A percentile compares a stretch with the other conserved stretches of the same genome.
These are phyloP conservation scores for Solanum raphanifolium DNA, from an alignment of 257 asterid genomes.

Conservation along the genomic window DNA sequence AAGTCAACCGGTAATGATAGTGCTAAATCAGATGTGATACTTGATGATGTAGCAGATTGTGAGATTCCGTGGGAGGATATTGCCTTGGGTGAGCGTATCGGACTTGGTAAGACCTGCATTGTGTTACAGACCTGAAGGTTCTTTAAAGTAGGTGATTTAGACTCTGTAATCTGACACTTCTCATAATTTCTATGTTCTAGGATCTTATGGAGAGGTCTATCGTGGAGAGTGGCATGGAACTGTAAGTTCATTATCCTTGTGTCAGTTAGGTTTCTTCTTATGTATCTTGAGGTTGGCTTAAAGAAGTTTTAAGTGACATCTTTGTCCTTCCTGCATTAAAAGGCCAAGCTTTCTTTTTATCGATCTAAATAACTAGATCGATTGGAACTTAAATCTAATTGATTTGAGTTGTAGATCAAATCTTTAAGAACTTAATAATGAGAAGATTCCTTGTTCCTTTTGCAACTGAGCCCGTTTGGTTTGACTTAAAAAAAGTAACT, in stretches of 20 bases:
- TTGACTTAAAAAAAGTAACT: too few species aligned
- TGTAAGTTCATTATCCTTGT: constrained; percentile 46
- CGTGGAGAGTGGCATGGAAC: constrained; percentile 99
- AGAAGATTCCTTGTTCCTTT: neutral
- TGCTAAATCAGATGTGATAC: constrained; percentile 58
- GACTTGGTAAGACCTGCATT: constrained; percentile 66
- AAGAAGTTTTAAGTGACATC: neutral
- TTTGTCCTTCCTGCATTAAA: neutral
- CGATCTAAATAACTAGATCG: neutral
- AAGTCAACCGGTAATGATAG: constrained; percentile 66
- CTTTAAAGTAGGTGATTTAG: constrained; percentile 6
- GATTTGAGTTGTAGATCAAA: neutral
- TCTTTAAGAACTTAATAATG: neutral
- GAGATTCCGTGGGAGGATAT: constrained; percentile 94
- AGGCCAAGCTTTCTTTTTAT: neutral
- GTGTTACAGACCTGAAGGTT: constrained; percentile 9
- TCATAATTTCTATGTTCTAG: constrained; percentile 31
- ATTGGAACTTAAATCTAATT: neutral
- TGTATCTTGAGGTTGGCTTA: neutral
- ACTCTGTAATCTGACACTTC: constrained; percentile 1
- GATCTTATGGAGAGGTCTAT: constrained; percentile 96
- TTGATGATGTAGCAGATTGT: constrained; percentile 95
- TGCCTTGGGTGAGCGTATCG: constrained; percentile 97
- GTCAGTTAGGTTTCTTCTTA: neutral
- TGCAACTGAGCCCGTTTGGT: neutral